Base-by-base conservation (phyloP, 345 rosid species). In the Turnera subulata region DNA sequence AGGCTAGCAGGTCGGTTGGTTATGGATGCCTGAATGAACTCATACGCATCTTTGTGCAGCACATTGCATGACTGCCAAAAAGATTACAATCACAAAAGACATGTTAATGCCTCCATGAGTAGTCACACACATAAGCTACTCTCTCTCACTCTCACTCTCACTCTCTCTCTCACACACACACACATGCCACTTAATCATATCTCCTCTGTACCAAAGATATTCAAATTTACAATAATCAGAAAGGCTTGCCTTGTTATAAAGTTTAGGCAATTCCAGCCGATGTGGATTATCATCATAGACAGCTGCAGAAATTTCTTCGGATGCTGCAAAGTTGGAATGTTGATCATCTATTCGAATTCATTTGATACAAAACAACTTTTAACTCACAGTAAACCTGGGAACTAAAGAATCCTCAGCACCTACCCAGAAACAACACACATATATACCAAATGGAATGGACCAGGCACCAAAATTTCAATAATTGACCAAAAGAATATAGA, bases 221-320 rank as follows among this genome's bases (percentile, higher is more conserved):
- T 37, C 40, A 7, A 42, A 42, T 4, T 6, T 42, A 11, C 45
- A 42, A 16, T 15, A 40, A 42, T 15, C 14, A 8, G 35, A 24
- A 42, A 35, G 48, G 50, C 38, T 61, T 69, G 85, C 99, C 76
- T 77, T 70, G 66, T 94, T 94, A 71, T 75, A 87, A 48, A 63
- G 79, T 40, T 38, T 64, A 20, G 80, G 77, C 71, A 87, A 32
- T 44, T 77, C 78, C 59, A 72, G 29, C 49, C 92, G 81, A 29
- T 69, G 85, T n/a, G 81, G 72, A 65, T 82, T 70, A 69, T 74
- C 67, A 62, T 82, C 86, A 64, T 72, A 75, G 58, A 83, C 83
- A 69, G 82, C 78, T 19, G 65, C 66, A 14, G 35, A 55, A 47
- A 82, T 68, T 68, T 93, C 94, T 63, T 82, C 88, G 11, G 83